Evolutionary conservation across 176 grass and related monocot species (phyloP), one percentile per base, ranked within the genome.

Genomic region (Tuctoria greenei): DNA sequence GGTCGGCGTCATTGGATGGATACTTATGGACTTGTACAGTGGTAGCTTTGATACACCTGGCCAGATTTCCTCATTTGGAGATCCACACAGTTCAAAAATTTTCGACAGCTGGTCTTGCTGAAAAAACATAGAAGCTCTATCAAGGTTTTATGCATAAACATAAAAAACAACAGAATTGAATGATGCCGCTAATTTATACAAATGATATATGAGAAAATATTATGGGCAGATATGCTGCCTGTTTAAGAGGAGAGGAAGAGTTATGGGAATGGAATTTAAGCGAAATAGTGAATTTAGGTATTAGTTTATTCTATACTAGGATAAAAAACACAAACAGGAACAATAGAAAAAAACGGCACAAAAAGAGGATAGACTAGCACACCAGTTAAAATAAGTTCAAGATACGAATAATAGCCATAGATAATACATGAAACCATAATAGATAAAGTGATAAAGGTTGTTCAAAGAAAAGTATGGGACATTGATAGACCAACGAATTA

Each of bases 41-140:
- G 90, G 86, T 64, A 93, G 74, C 73, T 87, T 84, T 28, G 86
- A 88, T 69, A 86, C 84, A 55, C 90, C 90, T 49, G 90, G 84
- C 90, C 90, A 93, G 56, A 78, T 87, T 63, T 84, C 86, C 52
- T 93, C 90, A 82, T 89, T 88, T 69, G 90, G 90, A 66, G 73
- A 86, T 82, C 90, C 90, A 84, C 90, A 93, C 3, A 93, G 83
- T 76, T 93, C 90, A 78, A 86, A 31, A 78, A 93, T 93, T 83
- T 93, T 93, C 13, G 34, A 78, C 15, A 93, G 81, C 49, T 93
- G 90, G 47, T 89, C 90, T 84, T 88, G 90, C 90, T 89, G 71
- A 71, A 84, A 67, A 15, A 71, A 73, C 7, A 54, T 55, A 73
- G 6, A 70, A 68, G 25, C 37, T 69, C 64, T 81, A 36, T 76